Evolutionary conservation across 208 protist genomes (phyloP), one percentile per base, ranked within the genome.

Genomic region (Trypanosoma grayi): DNA sequence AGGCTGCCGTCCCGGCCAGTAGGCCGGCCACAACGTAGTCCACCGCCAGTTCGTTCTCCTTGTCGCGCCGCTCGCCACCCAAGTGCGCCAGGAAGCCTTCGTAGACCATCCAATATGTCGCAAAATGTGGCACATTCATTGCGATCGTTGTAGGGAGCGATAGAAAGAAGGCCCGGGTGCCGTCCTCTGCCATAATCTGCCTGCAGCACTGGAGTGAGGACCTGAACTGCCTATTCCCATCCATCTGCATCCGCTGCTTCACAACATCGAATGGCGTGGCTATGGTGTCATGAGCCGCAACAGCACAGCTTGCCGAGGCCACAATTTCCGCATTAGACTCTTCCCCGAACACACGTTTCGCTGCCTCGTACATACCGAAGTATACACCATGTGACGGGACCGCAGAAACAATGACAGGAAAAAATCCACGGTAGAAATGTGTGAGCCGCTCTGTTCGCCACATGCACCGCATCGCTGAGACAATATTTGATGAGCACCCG

Each of bases 211-310:
- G 61, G 1, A 81, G 14, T 0, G 86, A 85, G 33, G 30, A 79
- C 10, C 30, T 37, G 61, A 87, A 97, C 51, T 44, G 53, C 28
- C 79, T 73, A 1, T 43, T 30, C 18, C 66, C 60, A 45, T 94
- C 81, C 74, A 98, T 87, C 59, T 97, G 91, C 90, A 98, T 93
- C 5, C 91, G 82, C 70, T 98, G 95, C 72, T 98, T 98, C 9
- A 98, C 70, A 8, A 96, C 93, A 62, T 98, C 95, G 63, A 97
- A 96, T 5, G 95, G 95, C 8, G 87, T 96, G 28, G 90, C 87
- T 22, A 97, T 86, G 18, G 72, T 70, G 67, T 98, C 95, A 71
- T 98, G 95, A 2, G 85, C 78, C 7, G 87, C 53, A 5, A 90
- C 94, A 16, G 93, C 92, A 22, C 62, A 70, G 34, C 73, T 70